Percentiles rank a stretch among this genome's conserved stretches.
Evolutionary conservation across 192 early-diverging fungal genomes (phyloP).

Genomic region (Linnemannia elongata): DNA sequence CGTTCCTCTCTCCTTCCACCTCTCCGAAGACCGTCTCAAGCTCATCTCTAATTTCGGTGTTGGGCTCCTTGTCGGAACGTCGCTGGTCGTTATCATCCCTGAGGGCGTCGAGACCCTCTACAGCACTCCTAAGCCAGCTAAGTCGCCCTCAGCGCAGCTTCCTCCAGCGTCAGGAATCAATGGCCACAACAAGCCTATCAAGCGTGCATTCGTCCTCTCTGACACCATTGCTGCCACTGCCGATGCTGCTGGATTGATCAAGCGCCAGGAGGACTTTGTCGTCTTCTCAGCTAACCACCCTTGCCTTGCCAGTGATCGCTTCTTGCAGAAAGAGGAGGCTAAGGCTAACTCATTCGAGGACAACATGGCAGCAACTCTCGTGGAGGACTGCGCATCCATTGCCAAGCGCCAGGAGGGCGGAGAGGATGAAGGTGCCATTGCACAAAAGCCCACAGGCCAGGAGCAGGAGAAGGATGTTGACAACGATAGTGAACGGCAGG

Average conservation of each 20-base stretch:
- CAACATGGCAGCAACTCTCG: constrained; percentile 37
- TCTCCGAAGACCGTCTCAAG: constrained; percentile 79
- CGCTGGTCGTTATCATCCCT: constrained; percentile 93
- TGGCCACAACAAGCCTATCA: constrained; percentile 33
- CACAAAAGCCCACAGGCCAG: not conserved
- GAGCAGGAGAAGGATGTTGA: not conserved
- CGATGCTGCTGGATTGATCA: constrained; percentile 11
- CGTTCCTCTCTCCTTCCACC: constrained; percentile 84
- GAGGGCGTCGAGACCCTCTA: constrained; percentile 95
- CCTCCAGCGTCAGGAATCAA: not conserved
- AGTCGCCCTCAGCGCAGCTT: not conserved
- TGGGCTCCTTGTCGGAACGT: constrained; percentile 93
- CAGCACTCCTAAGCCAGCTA: constrained; percentile 24
- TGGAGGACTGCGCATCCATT: not conserved
- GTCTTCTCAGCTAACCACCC: constrained; percentile 11
- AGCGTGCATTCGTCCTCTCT: constrained; percentile 26
- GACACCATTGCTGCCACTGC: constrained; percentile 5
- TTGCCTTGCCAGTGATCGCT: constrained; percentile 22
- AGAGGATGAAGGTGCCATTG: not conserved
- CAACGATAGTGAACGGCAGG: constrained; percentile 3
- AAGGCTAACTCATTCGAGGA: constrained; percentile 27
- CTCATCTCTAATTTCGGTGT: constrained; percentile 87
- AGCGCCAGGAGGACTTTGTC: constrained; percentile 27
- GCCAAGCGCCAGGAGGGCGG: constrained; percentile 32
- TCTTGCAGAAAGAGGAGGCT: not conserved